Base-by-base conservation (phyloP, 129 eudicot species). In the Apium graveolens region DNA sequence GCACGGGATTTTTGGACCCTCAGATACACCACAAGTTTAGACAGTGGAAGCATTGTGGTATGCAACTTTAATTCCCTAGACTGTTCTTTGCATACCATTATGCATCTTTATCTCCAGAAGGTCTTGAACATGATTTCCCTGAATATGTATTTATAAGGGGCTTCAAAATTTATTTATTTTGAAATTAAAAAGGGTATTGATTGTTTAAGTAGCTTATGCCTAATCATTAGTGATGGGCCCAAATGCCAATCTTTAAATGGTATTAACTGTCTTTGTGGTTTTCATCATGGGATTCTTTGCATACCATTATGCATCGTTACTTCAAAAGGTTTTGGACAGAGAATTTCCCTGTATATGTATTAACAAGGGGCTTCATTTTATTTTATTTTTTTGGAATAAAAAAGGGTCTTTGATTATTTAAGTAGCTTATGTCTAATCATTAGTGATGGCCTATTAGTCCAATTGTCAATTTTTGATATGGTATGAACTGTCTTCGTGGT, bases 1-100 rank as follows among this genome's bases (percentile, higher is more conserved):
- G 97, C 97, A 75, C 97, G 98, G 63, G 98, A 94, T 87, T 90
- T 94, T 51, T 94, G 98, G 98, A 91, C 98, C 18, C 84, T 94
- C 43, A 86, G 98, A 91, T 94, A 94, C 78, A 90, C 97, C 26
- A 88, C 97, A 35, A 91, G 92, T 77, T 82, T 94, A 79, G 98
- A 94, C 21, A 91, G 90, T 46, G 97, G 93, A 60, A 94, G 98
- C 88, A 78, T 94, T 80, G 98, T 90, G 93, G 97, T 95, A 91
- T 21, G 92, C 80, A 84, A 49, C 45, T 32, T 38, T 29, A 37
- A 70, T 26, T 24, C 9, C 45, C 48, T 11, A 60, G 35, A 77
- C 2, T 44, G 60, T 29, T 73, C 38, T 73, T 74, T 74, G 57
- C 0, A 16, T 8, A 44, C n/a, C 60, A 14, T n/a, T 44, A 14